These are phyloP conservation scores for Xylaria sp. DNA, from an alignment of 2,329 filamentous ascomycete genomes.

Conservation along the genomic window DNA sequence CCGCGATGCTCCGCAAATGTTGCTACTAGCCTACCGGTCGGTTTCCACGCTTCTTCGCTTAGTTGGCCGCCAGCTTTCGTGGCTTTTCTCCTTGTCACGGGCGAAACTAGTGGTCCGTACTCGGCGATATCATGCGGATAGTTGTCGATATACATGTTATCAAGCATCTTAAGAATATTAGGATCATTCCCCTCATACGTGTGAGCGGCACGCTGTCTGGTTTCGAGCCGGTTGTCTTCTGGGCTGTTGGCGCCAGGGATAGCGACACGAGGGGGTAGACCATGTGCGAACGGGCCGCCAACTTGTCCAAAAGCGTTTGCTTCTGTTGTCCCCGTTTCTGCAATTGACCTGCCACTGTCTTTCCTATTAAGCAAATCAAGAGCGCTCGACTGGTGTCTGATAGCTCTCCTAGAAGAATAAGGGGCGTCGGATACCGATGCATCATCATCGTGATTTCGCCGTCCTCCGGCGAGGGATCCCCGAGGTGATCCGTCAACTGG, in stretches of 20 bases:
- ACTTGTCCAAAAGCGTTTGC: slow-evolving; percentile 65
- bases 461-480: slow-evolving; percentile 42
- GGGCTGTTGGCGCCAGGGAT: slow-evolving; percentile 41
- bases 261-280: slow-evolving; percentile 41
- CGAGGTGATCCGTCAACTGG: slow-evolving; percentile 47
- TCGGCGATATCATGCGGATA: slow-evolving; percentile 69
- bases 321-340: slow-evolving; percentile 65
- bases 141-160: slow-evolving; percentile 81
- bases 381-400: slow-evolving; percentile 65
- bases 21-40: slow-evolving; percentile 81
- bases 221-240: slow-evolving; percentile 41
- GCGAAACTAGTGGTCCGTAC: slow-evolving; percentile 81
- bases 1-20: slow-evolving; percentile 88
- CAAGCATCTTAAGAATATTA: slow-evolving; percentile 72
- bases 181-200: slow-evolving; percentile 84
- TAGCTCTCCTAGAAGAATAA: slow-evolving; percentile 50
- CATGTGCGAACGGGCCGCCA: slow-evolving; percentile 59
- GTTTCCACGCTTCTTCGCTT: slow-evolving; percentile 74
- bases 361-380: slow-evolving; percentile 64
- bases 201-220: slow-evolving; percentile 69
- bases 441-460: slow-evolving; percentile 42
- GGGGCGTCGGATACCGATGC: slow-evolving; percentile 48
- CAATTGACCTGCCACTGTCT: slow-evolving; percentile 61
- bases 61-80: slow-evolving; percentile 57
- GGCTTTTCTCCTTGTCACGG: slow-evolving; percentile 62